phyloP scores from a whole-genome alignment of 306 rosid species.

The Vigna reflexopilosa region DNA sequence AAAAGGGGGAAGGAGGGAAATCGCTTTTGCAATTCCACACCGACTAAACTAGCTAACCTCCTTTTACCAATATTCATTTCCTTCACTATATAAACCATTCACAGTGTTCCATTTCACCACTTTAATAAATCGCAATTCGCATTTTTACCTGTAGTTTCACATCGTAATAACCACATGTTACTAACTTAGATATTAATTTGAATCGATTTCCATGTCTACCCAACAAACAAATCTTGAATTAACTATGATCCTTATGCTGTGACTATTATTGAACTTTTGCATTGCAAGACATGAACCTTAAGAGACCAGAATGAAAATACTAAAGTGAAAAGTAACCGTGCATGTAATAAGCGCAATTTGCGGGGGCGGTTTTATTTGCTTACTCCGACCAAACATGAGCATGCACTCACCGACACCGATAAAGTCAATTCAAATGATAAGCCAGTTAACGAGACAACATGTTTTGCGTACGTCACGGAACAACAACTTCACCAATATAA shows the following conservation, averaged over 20 bases:
- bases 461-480: neutral
- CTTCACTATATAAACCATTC: neutral
- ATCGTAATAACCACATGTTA: too few relatives aligned
- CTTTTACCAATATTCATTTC: slow-evolving; percentile 36
- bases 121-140: neutral
- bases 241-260: too few relatives aligned
- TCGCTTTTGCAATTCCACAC: slow-evolving; percentile 34
- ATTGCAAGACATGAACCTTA: too few relatives aligned
- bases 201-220: too few relatives aligned
- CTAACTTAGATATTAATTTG: too few relatives aligned
- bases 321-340: neutral
- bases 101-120: too few relatives aligned
- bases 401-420: slow-evolving; percentile 41
- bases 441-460: neutral
- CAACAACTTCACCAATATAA: neutral
- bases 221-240: too few relatives aligned
- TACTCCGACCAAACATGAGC: slow-evolving; percentile 38
- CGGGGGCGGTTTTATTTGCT: neutral
- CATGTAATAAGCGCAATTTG: slow-evolving; percentile 1
- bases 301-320: too few relatives aligned
- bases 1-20: neutral
- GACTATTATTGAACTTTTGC: too few relatives aligned
- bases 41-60: slow-evolving; percentile 16
- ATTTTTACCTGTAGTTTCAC: neutral
- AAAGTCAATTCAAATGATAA: slow-evolving; percentile 51